A percentile compares a stretch with the other conserved stretches of the same genome.
These are phyloP conservation scores for Solanum chacoense DNA, from an alignment of 305 asterid genomes.

Conservation along the genomic window DNA sequence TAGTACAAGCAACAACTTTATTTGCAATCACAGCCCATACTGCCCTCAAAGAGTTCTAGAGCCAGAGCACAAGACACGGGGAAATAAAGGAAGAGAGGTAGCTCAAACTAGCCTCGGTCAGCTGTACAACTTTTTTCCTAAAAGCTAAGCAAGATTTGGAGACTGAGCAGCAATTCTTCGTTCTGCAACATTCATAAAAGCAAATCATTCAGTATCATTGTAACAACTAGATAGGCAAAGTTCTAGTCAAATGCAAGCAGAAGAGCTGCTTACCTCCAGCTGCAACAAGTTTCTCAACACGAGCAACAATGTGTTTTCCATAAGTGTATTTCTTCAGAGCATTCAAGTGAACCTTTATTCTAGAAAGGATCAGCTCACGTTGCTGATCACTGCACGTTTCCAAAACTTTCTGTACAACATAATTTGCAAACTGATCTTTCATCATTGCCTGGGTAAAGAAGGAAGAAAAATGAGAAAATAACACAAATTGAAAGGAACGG, in stretches of 20 bases:
- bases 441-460: conserved; percentile 9
- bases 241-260: background rate
- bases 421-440: conserved; percentile 20
- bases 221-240: background rate
- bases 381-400: conserved; percentile 19
- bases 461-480: background rate
- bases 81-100: conserved; percentile 26
- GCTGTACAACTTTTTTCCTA: conserved; percentile 82
- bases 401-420: conserved; percentile 18
- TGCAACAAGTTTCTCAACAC: conserved; percentile 19
- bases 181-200: conserved; percentile 29
- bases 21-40: conserved; percentile 36
- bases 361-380: conserved; percentile 16
- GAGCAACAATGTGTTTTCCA: conserved; percentile 20
- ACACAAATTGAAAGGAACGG: background rate
- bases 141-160: conserved; percentile 30
- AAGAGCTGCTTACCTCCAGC: conserved; percentile 14
- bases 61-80: conserved; percentile 9
- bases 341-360: conserved; percentile 16
- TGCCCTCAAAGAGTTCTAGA: conserved; percentile 4
- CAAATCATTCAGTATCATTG: background rate
- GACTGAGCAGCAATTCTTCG: conserved; percentile 79
- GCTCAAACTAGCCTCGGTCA: conserved; percentile 72
- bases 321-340: conserved; percentile 19
- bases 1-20: conserved; percentile 69